A percentile compares a stretch with the other conserved stretches of the same genome.
phyloP scores from a whole-genome alignment of 2,329 filamentous ascomycete species.

The Lasiodiplodia sp. region DNA sequence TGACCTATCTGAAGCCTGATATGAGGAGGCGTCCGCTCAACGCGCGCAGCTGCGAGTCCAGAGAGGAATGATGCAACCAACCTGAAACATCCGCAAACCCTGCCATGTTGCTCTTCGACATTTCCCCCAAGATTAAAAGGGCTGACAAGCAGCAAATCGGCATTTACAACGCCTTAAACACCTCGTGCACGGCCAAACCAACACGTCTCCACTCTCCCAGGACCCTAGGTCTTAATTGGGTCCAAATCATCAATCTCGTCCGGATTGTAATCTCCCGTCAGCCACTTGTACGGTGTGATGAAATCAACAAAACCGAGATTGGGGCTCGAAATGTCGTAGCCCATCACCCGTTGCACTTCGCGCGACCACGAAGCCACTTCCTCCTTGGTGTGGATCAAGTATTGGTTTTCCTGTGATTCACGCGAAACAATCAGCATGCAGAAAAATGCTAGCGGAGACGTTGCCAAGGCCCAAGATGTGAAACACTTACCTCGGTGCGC shows the following conservation, averaged over 20 bases:
- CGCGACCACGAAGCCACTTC: constrained; percentile 17
- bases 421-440: background rate
- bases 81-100: background rate
- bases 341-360: constrained; percentile 21
- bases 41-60: background rate
- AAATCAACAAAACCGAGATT: constrained; percentile 31
- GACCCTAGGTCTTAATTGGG: constrained; percentile 10
- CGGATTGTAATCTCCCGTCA: constrained; percentile 11
- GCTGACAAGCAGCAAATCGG: background rate
- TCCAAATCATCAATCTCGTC: constrained; percentile 27
- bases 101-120: background rate
- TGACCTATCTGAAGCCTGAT: background rate
- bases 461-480: background rate
- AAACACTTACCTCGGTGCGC: constrained; percentile 17
- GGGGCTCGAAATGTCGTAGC: constrained; percentile 28
- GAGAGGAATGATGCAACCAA: background rate
- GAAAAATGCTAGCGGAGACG: background rate
- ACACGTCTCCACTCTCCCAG: no score
- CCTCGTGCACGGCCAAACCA: background rate
- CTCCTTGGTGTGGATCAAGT: constrained; percentile 26
- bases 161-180: background rate
- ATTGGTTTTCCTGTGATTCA: constrained; percentile 22
- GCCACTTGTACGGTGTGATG: constrained; percentile 22
- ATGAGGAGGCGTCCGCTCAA: background rate
- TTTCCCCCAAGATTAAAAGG: background rate